These are phyloP conservation scores for Globisporangium perplexum DNA, from an alignment of 352 stramenopile genomes.

Conservation along the genomic window DNA sequence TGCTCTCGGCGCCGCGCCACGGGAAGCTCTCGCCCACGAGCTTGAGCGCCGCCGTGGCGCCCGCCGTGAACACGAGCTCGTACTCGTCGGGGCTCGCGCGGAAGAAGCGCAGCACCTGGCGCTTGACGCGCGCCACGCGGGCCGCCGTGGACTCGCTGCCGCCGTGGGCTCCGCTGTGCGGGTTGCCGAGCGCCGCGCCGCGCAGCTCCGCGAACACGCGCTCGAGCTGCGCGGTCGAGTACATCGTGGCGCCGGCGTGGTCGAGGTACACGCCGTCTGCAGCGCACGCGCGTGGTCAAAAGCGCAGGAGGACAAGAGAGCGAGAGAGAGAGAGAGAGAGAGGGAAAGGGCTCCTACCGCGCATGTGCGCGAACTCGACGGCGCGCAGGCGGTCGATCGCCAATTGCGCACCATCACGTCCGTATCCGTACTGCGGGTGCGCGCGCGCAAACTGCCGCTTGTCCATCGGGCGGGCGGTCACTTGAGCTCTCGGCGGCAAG, in stretches of 20 bases:
- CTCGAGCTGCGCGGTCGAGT: conserved; percentile 57
- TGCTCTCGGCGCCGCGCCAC: conserved; percentile 40
- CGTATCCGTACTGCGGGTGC: conserved; percentile 11
- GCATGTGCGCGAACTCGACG: conserved; percentile 40
- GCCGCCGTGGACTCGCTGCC: conserved; percentile 29
- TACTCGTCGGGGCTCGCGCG: conserved; percentile 62
- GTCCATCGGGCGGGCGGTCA: not conserved
- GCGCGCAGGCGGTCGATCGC: conserved; percentile 36
- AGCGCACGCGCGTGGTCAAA: too few relatives aligned
- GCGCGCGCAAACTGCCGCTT: conserved; percentile 13
- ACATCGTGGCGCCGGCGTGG: conserved; percentile 80
- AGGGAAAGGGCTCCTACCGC: conserved; percentile 9
- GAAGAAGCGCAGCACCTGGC: conserved; percentile 66
- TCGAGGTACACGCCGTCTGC: conserved; percentile 68
- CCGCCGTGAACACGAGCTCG: conserved; percentile 80
- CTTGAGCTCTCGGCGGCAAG: too few relatives aligned
- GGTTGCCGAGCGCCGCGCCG: conserved; percentile 50
- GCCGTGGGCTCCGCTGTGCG: conserved; percentile 38
- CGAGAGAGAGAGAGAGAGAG: not conserved
- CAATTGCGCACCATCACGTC: conserved; percentile 3
- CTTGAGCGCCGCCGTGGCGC: conserved; percentile 75
- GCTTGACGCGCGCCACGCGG: conserved; percentile 37
- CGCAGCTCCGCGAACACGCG: conserved; percentile 42
- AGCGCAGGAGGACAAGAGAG: too few relatives aligned
- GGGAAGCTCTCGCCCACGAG: conserved; percentile 80